phyloP scores from a whole-genome alignment of 129 eudicot species.

The Tagetes patula region DNA sequence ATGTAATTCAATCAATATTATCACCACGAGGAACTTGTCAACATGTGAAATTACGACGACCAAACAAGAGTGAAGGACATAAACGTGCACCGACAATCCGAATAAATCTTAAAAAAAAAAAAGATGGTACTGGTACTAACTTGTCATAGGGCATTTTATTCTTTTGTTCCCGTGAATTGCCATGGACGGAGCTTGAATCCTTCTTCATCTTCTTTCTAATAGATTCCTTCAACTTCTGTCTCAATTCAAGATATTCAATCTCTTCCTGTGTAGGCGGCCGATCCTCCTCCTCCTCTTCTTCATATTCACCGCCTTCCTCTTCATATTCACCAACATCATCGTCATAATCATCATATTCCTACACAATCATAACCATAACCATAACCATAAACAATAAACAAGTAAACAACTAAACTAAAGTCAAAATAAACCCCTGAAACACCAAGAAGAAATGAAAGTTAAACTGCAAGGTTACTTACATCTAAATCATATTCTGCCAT shows the following conservation, averaged over 20 bases:
- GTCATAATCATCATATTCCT: slow-evolving; percentile 74
- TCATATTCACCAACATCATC: slow-evolving; percentile 44
- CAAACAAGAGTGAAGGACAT: neutral
- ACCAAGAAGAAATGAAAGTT: neutral
- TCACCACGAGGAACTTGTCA: neutral
- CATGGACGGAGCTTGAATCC: slow-evolving; percentile 48
- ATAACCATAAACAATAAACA: too few species aligned
- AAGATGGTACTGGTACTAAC: slow-evolving; percentile 38
- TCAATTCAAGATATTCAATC: slow-evolving; percentile 61
- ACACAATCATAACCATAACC: slow-evolving; percentile 15
- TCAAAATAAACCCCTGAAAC: slow-evolving; percentile 2
- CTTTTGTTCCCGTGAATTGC: slow-evolving; percentile 42
- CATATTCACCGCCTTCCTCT: slow-evolving; percentile 21
- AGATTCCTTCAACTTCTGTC: slow-evolving; percentile 68
- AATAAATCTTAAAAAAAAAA: neutral
- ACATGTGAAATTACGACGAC: neutral
- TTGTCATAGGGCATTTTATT: slow-evolving; percentile 49
- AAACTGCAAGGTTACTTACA: slow-evolving; percentile 44
- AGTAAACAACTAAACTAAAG: neutral
- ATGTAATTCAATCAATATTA: neutral
- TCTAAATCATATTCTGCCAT: slow-evolving; percentile 62
- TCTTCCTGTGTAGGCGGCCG: slow-evolving; percentile 62
- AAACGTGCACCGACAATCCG: neutral
- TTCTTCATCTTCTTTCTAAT: slow-evolving; percentile 58
- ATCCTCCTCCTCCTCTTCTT: slow-evolving; percentile 50